A percentile compares a stretch with the other conserved stretches of the same genome.
phyloP scores from a whole-genome alignment of 257 asterid species.

The Salvia splendens region DNA sequence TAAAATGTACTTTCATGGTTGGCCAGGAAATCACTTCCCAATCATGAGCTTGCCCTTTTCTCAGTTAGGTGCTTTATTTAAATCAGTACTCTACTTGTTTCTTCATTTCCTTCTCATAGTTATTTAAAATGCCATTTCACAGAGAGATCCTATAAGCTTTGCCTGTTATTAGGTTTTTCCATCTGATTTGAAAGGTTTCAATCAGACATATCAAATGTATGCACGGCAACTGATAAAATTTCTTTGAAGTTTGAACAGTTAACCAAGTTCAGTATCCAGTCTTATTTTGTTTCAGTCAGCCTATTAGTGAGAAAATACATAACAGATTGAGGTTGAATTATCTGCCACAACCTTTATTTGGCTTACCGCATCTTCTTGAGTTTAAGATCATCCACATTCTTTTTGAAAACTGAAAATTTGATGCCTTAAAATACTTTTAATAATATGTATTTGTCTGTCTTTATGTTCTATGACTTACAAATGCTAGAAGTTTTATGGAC shows the following conservation, averaged over 20 bases:
- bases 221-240: neutral
- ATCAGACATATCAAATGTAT: neutral
- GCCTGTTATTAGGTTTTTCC: neutral
- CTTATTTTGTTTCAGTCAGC: conserved; percentile 1
- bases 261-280: neutral
- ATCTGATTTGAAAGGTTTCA: neutral
- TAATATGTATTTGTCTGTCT: neutral
- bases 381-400: conserved; percentile 2
- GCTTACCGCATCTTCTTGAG: neutral
- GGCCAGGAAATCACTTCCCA: neutral
- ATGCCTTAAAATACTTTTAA: neutral
- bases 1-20: conserved; percentile 1
- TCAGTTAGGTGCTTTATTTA: neutral
- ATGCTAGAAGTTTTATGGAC: conserved; percentile 25
- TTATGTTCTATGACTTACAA: conserved; percentile 6
- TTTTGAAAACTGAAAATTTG: neutral
- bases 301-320: conserved; percentile 2
- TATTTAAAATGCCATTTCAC: too few species aligned
- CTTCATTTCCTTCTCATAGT: too few species aligned
- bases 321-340: conserved; percentile 8
- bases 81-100: neutral
- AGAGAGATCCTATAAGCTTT: neutral
- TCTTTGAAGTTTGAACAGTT: neutral
- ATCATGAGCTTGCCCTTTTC: neutral
- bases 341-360: neutral